These are phyloP conservation scores for Globisporangium ultimum DNA, from an alignment of 352 stramenopile species.

Conservation along the genomic window DNA sequence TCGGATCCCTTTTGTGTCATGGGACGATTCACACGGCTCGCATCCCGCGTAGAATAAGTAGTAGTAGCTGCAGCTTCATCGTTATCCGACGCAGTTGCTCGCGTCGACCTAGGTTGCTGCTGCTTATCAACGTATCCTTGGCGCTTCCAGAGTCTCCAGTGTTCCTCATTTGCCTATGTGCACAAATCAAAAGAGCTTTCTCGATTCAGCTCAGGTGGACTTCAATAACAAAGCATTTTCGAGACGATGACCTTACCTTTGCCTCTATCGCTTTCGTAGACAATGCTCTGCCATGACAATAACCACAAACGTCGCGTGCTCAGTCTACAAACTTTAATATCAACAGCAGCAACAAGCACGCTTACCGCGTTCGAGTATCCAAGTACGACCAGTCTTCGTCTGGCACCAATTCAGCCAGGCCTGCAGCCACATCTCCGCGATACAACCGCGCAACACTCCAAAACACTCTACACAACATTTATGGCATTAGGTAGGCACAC, in stretches of 20 bases:
- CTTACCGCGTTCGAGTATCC: constrained; percentile 62
- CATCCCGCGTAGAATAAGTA: neutral
- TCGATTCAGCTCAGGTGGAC: neutral
- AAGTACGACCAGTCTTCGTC: constrained; percentile 86
- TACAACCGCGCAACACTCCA: constrained; percentile 83
- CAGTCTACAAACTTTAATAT: neutral
- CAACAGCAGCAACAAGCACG: neutral
- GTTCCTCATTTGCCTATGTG: constrained; percentile 63
- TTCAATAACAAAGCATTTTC: constrained; percentile 11
- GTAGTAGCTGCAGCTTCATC: neutral
- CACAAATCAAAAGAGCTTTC: neutral
- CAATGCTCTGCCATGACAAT: constrained; percentile 37
- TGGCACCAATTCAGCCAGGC: constrained; percentile 60
- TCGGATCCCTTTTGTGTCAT: neutral
- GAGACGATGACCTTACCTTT: constrained; percentile 22
- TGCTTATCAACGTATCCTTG: constrained; percentile 7
- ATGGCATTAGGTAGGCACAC: neutral
- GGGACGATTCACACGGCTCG: neutral
- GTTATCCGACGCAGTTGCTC: neutral
- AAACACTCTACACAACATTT: constrained; percentile 51
- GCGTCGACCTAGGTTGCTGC: constrained; percentile 3
- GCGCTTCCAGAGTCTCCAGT: constrained; percentile 70
- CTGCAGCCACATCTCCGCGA: constrained; percentile 61
- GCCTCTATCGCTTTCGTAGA: constrained; percentile 79
- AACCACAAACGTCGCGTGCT: neutral